Percentiles rank a stretch among this genome's conserved stretches.
Evolutionary conservation across 2,329 filamentous ascomycete species (phyloP).

Genomic region (Penicillium olsonii): DNA sequence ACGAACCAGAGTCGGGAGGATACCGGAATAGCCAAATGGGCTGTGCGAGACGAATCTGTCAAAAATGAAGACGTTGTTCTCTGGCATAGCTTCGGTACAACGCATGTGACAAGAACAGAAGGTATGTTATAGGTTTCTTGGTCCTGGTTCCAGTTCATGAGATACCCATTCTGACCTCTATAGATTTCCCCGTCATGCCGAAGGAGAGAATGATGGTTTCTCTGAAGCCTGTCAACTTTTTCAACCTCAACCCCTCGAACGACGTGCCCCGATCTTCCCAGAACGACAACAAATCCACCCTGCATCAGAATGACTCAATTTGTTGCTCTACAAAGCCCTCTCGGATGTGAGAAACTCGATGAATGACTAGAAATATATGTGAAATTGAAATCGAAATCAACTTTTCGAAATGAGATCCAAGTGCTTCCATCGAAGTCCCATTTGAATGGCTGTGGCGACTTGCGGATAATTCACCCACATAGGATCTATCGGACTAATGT

Average conservation of each 20-base stretch:
- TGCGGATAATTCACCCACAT: no score
- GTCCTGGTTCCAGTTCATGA: not conserved
- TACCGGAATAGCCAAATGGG: not conserved
- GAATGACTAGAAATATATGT: no score
- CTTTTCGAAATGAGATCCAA: no score
- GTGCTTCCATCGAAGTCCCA: no score
- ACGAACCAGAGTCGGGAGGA: not conserved
- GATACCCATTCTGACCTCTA: not conserved
- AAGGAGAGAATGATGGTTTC: slow-evolving; percentile 35
- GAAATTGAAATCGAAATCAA: no score
- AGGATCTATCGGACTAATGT: no score
- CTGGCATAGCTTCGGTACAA: slow-evolving; percentile 35
- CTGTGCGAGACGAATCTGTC: not conserved
- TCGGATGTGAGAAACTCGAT: not conserved
- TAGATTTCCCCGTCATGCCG: slow-evolving; percentile 42
- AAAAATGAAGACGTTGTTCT: slow-evolving; percentile 32
- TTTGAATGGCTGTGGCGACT: no score
- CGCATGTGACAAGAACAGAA: slow-evolving; percentile 33
- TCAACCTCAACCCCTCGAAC: slow-evolving; percentile 25
- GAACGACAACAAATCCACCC: not conserved
- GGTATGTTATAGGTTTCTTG: not conserved
- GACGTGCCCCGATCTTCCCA: slow-evolving; percentile 12
- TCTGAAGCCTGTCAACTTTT: slow-evolving; percentile 34
- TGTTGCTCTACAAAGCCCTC: not conserved
- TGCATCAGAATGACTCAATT: not conserved